Evolutionary conservation across 208 protist species (phyloP), one percentile per base, ranked within the genome.

Genomic region (Lotmaria passim): DNA sequence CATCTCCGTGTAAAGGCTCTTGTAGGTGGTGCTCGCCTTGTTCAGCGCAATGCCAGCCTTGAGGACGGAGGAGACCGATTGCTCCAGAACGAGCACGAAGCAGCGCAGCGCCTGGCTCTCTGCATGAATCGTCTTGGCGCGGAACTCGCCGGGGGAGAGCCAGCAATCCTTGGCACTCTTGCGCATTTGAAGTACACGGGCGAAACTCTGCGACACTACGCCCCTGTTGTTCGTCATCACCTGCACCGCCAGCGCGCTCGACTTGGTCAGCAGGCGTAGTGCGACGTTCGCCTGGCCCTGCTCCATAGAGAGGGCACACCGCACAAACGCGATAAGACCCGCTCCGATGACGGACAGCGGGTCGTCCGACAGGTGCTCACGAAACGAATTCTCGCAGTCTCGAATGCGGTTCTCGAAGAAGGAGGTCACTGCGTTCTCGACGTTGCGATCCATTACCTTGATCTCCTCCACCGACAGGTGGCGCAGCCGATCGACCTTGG

Each of bases 351-450:
- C 66, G 50, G 71, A 59, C 14, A 90, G 58, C 3, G 81, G 79
- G 71, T 93, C 84, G 0, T 59, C 24, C 6, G 26, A 11, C 53
- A 69, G 60, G 39, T 77, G 53, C 2, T 53, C 39, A 8, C 53
- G 52, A 4, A 93, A 65, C 21, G 82, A 19, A 1, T 78, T 81
- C 65, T 93, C 83, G 33, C 76, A 69, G 44, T 93, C 87, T 1
- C 65, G 44, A 48, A 89, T 77, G 23, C 69, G 60, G 64, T 93
- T 93, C 2, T 69, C 30, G 51, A 93, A 90, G 43, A 93, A 93
- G 21, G 82, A 36, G 15, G 64, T n/a, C 2, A 90, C 46, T 7
- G 69, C 83, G 8, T 63, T 46, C 3, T 48, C 62, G 17, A 81
- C 56, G 19, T 65, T 36, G 8, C 63, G 55, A 57, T 93, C 87